Base-by-base conservation (phyloP, 2,329 filamentous ascomycete species). In the Neospermospora avenae region DNA sequence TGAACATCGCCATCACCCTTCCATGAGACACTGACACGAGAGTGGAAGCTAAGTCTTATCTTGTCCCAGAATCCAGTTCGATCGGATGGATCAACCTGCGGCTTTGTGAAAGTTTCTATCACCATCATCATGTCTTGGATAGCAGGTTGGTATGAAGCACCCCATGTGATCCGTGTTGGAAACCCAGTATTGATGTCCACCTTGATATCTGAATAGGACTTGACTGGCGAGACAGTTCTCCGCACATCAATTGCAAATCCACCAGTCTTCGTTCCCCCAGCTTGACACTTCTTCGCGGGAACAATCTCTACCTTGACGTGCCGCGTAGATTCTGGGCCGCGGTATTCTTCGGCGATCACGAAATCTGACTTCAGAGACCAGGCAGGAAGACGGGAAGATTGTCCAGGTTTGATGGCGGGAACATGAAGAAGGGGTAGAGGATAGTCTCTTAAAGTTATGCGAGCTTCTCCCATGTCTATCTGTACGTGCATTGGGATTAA, bases 121-220 rank as follows among this genome's bases (percentile, higher is more conserved):
- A 93, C 93, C 84, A 98, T 97, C 95, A 99, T 99, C 89, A 98
- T 96, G 71, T 99, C 96, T 74, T 99, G 95, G 52, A 99, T 93
- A 1, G 93, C 93, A 28, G 96, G 95, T 71, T 99, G 96, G 71
- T 98, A 99, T 2, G 93, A 96, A 48, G 95, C 93, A 7, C 93
- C 93, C 96, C 95, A 99, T 0, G 93, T 97, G 56, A 99, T 93
- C 46, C 90, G 86, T 0, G 95, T 99, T 1, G 96, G 91, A 60
- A 93, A 85, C 57, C 88, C 89, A 2, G 93, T 97, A 74, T 98
- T 96, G 74, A 99, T 93, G 65, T 96, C 90, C 68, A 99, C 82
- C 35, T 84, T 85, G 74, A 97, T 93, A 71, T 98, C 89, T 0
- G 95, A 97, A 72, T 95, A 99, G 0, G 92, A 96, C 76, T 99